Percentiles rank a stretch among this genome's conserved stretches.
Conservation (phyloP, 192 early-diverging fungal species). For the Backusella mclennaniae region DNA sequence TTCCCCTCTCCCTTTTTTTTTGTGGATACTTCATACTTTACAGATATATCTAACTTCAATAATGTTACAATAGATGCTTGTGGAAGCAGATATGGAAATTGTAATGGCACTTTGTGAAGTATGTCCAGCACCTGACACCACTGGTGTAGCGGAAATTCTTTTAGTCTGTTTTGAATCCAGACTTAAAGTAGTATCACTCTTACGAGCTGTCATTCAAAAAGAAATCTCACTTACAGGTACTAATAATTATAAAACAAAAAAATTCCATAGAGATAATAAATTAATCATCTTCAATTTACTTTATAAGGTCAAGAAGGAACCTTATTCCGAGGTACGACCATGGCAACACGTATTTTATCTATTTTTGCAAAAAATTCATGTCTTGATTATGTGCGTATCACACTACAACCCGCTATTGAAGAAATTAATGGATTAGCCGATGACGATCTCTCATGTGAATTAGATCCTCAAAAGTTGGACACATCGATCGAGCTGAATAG, state of each 20-base stretch:
- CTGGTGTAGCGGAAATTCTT: slow-evolving; percentile 68
- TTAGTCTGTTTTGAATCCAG: slow-evolving; percentile 66
- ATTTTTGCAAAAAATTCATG: slow-evolving; percentile 78
- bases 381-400: slow-evolving; percentile 76
- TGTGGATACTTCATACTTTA: neutral
- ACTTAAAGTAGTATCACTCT: slow-evolving; percentile 51
- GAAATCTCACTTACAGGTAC: slow-evolving; percentile 76
- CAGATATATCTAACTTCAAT: neutral
- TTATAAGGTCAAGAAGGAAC: slow-evolving; percentile 52
- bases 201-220: slow-evolving; percentile 62
- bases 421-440: slow-evolving; percentile 49
- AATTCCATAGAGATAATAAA: neutral
- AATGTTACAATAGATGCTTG: slow-evolving; percentile 31
- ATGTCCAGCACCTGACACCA: slow-evolving; percentile 70
- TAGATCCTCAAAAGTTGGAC: slow-evolving; percentile 76
- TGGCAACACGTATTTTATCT: slow-evolving; percentile 85
- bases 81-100: slow-evolving; percentile 62
- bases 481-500: slow-evolving; percentile 58
- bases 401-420: slow-evolving; percentile 69
- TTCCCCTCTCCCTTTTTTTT: too few species aligned
- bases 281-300: neutral
- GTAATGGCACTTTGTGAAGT: slow-evolving; percentile 73
- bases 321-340: slow-evolving; percentile 87
- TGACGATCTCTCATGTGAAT: slow-evolving; percentile 69
- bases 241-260: neutral